These are phyloP conservation scores for Otatea glauca DNA, from an alignment of 176 grass and related monocot genomes.

Conservation along the genomic window DNA sequence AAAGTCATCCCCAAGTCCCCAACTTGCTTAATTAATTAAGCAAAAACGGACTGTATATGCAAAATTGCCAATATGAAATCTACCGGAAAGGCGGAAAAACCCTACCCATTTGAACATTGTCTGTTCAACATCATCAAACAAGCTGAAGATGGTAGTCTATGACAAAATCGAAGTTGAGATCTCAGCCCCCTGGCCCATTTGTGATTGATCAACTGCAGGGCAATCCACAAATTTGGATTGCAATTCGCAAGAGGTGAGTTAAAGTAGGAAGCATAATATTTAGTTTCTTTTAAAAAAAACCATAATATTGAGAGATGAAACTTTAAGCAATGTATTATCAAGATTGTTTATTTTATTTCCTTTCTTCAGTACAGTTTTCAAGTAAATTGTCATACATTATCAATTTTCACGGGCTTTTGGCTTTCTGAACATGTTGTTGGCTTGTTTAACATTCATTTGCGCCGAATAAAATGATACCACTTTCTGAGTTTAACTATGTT, in stretches of 20 bases:
- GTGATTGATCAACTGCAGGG: slow-evolving; percentile 28
- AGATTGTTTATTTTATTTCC: neutral
- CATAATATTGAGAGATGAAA: neutral
- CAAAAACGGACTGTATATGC: neutral
- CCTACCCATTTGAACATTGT: slow-evolving; percentile 35
- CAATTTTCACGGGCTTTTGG: neutral
- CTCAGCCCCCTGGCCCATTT: neutral
- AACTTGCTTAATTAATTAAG: neutral
- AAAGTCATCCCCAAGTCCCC: neutral
- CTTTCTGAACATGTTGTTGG: neutral
- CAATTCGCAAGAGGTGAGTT: neutral
- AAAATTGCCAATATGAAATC: neutral
- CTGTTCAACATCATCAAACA: slow-evolving; percentile 14
- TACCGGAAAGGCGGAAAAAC: neutral
- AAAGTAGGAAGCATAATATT: neutral
- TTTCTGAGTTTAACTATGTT: neutral
- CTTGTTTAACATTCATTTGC: neutral
- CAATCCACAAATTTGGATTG: neutral
- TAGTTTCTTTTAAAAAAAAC: too few relatives aligned
- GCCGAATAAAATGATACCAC: neutral
- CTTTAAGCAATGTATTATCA: neutral
- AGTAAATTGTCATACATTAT: neutral
- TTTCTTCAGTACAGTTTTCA: slow-evolving; percentile 2
- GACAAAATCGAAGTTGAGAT: neutral
- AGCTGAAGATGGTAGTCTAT: neutral